A percentile compares a stretch with the other conserved stretches of the same genome.
phyloP scores from a whole-genome alignment of 176 grass and related monocot genomes.

The Thalia dealbata region DNA sequence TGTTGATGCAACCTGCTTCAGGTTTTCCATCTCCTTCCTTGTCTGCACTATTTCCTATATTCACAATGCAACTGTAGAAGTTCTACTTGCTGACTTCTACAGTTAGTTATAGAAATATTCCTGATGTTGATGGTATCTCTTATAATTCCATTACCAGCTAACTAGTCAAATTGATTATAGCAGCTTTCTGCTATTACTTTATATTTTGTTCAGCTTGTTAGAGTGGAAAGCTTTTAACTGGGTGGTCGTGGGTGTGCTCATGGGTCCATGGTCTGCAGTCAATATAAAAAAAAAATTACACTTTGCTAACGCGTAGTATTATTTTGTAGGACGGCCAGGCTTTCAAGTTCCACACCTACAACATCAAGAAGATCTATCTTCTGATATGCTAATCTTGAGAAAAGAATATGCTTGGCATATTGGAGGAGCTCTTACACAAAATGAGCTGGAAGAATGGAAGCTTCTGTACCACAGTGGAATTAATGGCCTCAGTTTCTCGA shows the following conservation, averaged over 20 bases:
- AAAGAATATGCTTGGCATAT: conserved; percentile 91
- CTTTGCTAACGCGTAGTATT: no score
- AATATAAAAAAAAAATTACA: no score
- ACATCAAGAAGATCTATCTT: conserved; percentile 50
- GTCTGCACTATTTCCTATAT: not conserved
- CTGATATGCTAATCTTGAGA: conserved; percentile 51
- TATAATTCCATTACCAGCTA: not conserved
- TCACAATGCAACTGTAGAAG: not conserved
- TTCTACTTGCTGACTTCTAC: not conserved
- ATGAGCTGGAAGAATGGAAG: conserved; percentile 67
- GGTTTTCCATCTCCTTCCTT: conserved; percentile 22
- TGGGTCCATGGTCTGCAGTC: no score
- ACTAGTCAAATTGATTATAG: conserved; percentile 3
- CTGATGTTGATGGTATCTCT: not conserved
- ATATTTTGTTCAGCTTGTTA: not conserved
- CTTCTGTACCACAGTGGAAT: conserved; percentile 88
- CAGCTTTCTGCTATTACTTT: conserved; percentile 25
- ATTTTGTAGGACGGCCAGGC: conserved; percentile 52
- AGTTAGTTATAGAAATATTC: not conserved
- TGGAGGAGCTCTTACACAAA: conserved; percentile 67
- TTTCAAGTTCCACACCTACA: conserved; percentile 64
- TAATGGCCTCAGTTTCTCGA: conserved; percentile 88
- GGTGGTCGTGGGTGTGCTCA: no score
- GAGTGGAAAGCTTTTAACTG: no score
- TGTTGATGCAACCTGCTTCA: conserved; percentile 64